Conservation (phyloP, 139 green algal species). For the Picochlorum sp. region DNA sequence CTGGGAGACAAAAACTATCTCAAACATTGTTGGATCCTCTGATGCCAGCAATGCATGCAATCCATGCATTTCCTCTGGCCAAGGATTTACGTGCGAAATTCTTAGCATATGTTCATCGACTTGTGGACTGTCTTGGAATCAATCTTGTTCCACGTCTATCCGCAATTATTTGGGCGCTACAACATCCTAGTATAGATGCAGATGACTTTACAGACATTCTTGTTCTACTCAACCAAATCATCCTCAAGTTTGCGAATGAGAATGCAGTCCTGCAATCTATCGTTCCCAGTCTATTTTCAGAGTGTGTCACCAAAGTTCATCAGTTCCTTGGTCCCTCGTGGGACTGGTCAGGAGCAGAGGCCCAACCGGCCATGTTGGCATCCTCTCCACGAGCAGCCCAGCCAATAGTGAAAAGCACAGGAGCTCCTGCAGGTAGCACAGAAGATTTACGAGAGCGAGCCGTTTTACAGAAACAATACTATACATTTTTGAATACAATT, state of each 20-base stretch:
- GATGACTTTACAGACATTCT: constrained; percentile 54
- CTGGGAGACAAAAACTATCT: constrained; percentile 52
- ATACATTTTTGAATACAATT: constrained; percentile 42
- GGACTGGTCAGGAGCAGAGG: constrained; percentile 66
- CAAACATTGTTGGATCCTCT: constrained; percentile 10
- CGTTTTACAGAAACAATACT: constrained; percentile 70
- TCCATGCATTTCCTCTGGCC: constrained; percentile 37
- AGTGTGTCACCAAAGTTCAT: constrained; percentile 40
- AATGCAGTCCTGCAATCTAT: constrained; percentile 18
- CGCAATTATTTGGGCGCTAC: constrained; percentile 46
- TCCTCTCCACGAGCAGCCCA: neutral
- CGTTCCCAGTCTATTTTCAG: neutral
- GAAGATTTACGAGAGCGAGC: constrained; percentile 64
- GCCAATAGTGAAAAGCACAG: neutral
- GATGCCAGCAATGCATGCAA: constrained; percentile 23
- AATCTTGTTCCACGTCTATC: constrained; percentile 49
- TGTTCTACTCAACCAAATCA: constrained; percentile 62
- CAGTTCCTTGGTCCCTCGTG: constrained; percentile 47
- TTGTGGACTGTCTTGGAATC: constrained; percentile 69
- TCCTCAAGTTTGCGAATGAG: constrained; percentile 6
- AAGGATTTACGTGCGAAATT: constrained; percentile 58
- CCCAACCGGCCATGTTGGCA: constrained; percentile 16
- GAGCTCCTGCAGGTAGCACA: constrained; percentile 22
- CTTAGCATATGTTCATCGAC: constrained; percentile 71
- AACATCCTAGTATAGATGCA: constrained; percentile 34